Evolutionary conservation across 768 basidiomycete genomes (phyloP).

Genomic region (Neoboletus subvelutipes): DNA sequence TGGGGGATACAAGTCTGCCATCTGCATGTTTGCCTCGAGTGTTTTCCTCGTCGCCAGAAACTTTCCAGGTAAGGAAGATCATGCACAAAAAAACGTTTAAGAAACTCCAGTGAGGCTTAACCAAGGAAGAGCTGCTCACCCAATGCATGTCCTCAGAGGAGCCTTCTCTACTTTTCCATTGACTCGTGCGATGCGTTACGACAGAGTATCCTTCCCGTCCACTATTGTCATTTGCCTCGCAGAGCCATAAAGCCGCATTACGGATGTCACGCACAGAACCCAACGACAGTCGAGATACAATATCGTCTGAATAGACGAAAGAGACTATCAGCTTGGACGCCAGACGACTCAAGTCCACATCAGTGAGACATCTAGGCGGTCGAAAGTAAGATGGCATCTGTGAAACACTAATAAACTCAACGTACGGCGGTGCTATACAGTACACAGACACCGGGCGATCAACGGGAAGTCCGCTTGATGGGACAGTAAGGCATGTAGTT

Average conservation of each 20-base stretch:
- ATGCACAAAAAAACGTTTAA: background rate
- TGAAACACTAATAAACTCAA: conserved; percentile 8
- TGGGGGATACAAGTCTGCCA: conserved; percentile 69
- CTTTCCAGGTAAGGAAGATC: conserved; percentile 35
- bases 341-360: conserved; percentile 57
- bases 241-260: conserved; percentile 77
- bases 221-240: conserved; percentile 56
- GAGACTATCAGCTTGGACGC: conserved; percentile 67
- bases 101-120: background rate
- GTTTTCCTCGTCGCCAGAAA: conserved; percentile 81
- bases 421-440: conserved; percentile 79
- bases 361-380: conserved; percentile 54
- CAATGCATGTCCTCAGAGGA: conserved; percentile 48
- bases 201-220: conserved; percentile 40
- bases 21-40: conserved; percentile 81
- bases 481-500: conserved; percentile 64
- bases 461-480: conserved; percentile 67
- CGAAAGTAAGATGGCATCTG: background rate
- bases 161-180: conserved; percentile 63
- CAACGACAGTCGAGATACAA: conserved; percentile 75
- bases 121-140: conserved; percentile 39
- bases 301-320: conserved; percentile 80
- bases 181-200: conserved; percentile 48
- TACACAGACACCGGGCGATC: conserved; percentile 70
- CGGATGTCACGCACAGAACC: conserved; percentile 76